Base-by-base conservation (phyloP, 257 asterid genomes). In the Datura wrightii region DNA sequence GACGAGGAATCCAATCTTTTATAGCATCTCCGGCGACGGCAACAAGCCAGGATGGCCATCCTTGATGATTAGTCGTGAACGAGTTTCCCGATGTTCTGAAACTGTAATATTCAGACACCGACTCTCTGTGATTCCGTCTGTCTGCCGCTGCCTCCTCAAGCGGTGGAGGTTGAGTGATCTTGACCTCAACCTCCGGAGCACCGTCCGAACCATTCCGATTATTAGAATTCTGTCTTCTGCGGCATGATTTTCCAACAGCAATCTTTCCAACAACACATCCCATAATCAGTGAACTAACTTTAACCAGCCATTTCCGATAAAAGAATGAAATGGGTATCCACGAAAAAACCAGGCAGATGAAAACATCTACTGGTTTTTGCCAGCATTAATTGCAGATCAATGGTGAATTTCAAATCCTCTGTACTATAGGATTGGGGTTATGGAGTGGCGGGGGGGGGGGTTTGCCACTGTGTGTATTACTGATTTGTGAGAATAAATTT, bases 31-130 rank as follows among this genome's bases (percentile, higher is more conserved):
- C 99, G 76, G 94, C 97, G 11, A 91, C 97, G 5, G 90, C 93
- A 10, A 88, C 85, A 0, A 95, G 96, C 99, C 99, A 95, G 79
- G 94, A 10, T 48, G 99, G 98, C 99, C 99, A 95, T 44, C 85
- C 93, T 83, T 90, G 92, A 58, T 85, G 89, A 53, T 88, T 85
- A 10, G 84, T 83, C 34, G 79, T 34, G 34, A 60, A 80, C 8
- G 53, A 39, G 13, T 41, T 54, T 10, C 55, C 85, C 34, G 10
- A 53, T 54, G 31, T 67, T 41, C 69, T 67, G 14, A 37, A 13
- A 52, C 62, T 52, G 85, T 42, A 83, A 83, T 50, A 72, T 50
- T 82, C 63, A n/a, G 84, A 3, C 41, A 50, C 63, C 54, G 67
- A 18, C 59, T 58, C 84, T n/a, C 37, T 60, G 3, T 11, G 42